A percentile compares a stretch with the other conserved stretches of the same genome.
These are phyloP conservation scores for Penicillium olsonii DNA, from an alignment of 2,329 filamentous ascomycete species.

Conservation along the genomic window DNA sequence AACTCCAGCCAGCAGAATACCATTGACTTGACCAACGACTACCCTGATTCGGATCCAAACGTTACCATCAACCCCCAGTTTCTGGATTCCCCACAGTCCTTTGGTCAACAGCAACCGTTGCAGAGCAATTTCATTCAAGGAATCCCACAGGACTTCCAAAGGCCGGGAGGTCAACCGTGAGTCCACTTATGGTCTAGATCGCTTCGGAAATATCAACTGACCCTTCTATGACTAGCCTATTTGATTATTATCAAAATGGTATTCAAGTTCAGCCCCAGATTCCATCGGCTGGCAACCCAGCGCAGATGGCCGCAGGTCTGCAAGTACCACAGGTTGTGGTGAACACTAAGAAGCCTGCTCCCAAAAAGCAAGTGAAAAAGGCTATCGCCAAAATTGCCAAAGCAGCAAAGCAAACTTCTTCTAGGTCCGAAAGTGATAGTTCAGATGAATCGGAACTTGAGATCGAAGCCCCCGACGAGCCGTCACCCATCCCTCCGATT, in stretches of 20 bases:
- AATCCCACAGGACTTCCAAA: conserved; percentile 29
- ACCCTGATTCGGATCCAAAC: conserved; percentile 21
- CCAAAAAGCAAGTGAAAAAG: conserved; percentile 25
- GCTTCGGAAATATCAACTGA: neutral
- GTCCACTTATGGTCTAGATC: conserved; percentile 1
- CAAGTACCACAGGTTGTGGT: conserved; percentile 13
- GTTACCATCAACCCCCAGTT: conserved; percentile 45
- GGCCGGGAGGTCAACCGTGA: conserved; percentile 30
- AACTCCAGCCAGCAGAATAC: conserved; percentile 24
- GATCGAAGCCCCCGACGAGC: conserved; percentile 53
- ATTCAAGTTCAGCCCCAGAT: conserved; percentile 27
- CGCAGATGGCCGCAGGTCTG: conserved; percentile 6
- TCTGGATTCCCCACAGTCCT: conserved; percentile 30
- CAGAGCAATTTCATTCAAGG: conserved; percentile 32
- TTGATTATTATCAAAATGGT: conserved; percentile 31
- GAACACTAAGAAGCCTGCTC: conserved; percentile 17
- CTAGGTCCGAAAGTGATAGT: conserved; percentile 52
- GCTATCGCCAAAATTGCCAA: conserved; percentile 6
- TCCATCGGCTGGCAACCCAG: conserved; percentile 1
- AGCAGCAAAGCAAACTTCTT: conserved; percentile 17
- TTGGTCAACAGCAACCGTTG: conserved; percentile 25
- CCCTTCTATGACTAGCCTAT: conserved; percentile 14
- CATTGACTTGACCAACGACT: conserved; percentile 35
- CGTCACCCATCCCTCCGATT: conserved; percentile 55
- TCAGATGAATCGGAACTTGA: conserved; percentile 54